A percentile compares a stretch with the other conserved stretches of the same genome.
Conservation (phyloP, 2,329 filamentous ascomycete species). For the Colletotrichum sp. region DNA sequence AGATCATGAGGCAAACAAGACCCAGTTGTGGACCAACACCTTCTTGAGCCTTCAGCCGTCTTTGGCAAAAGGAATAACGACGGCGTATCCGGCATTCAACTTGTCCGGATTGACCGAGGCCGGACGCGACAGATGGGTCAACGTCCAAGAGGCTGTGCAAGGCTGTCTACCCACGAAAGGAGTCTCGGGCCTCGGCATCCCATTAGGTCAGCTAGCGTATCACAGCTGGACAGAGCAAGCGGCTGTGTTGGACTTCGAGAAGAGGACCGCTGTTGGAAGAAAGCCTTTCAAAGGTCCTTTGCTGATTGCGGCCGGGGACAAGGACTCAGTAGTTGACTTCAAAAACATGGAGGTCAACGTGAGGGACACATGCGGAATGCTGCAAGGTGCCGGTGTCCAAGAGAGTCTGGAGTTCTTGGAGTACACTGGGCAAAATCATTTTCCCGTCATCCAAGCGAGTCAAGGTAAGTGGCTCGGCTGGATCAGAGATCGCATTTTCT, state of each 20-base stretch:
- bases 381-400: accelerated
- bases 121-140: background rate
- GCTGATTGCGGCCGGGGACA: accelerated
- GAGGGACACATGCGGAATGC: background rate
- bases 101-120: background rate
- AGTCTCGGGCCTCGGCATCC: background rate
- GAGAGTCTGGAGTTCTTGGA: background rate
- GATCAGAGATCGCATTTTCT: background rate
- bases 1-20: background rate
- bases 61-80: background rate
- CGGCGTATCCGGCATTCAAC: background rate
- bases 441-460: background rate
- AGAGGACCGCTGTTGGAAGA: background rate
- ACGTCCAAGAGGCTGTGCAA: background rate
- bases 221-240: background rate
- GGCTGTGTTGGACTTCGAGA: background rate
- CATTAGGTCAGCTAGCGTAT: background rate
- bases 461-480: background rate
- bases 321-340: background rate
- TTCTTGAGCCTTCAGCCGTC: background rate
- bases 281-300: background rate
- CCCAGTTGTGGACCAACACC: background rate
- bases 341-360: background rate
- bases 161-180: background rate
- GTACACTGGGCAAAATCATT: background rate